Evolutionary conservation across 805 yeast genomes (phyloP), one percentile per base, ranked within the genome.

Genomic region (Cephaloascus fragrans): DNA sequence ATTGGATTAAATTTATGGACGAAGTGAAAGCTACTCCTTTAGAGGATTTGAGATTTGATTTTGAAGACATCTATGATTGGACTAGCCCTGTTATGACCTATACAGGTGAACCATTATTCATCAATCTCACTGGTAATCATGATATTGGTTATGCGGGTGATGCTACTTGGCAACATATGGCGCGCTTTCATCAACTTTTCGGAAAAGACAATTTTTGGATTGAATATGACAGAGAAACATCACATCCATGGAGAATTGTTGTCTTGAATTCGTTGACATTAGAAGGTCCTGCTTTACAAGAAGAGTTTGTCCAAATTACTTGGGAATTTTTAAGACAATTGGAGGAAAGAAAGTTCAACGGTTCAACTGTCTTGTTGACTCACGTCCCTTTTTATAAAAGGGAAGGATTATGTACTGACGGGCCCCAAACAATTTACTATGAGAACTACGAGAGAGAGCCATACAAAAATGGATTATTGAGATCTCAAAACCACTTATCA

Each of bases 131-230:
- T 2, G 98, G 98, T 2, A 93, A 93, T 56, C 98, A 93, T 56
- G 98, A 93, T 56, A 79, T 90, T 36, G 98, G 98, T 0, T 90
- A 93, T 55, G 75, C 84, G 36, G 97, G 97, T 1, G 98, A 93
- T 58, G 86, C 94, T 32, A 88, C 96, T 0, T 78, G 80, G 64
- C 96, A 86, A 51, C 95, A 94, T 51, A 76, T 87, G 77, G 75
- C 85, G 1, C 68, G 98, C 47, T 93, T 77, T 62, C 70, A 69
- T 39, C 62, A 64, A 32, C 62, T 83, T 20, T 93, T 83, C 60
- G 98, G 98, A 26, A 75, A 78, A 48, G 86, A 87, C 50, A 90
- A 90, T 58, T 90, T 69, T 54, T 86, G 85, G 62, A 75, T 83
- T 37, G 83, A 81, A 53, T 80, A 81, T 49, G 77, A 78, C 44